A percentile compares a stretch with the other conserved stretches of the same genome.
Evolutionary conservation across 306 rosid species (phyloP).

Genomic region (Prosopis cineraria): DNA sequence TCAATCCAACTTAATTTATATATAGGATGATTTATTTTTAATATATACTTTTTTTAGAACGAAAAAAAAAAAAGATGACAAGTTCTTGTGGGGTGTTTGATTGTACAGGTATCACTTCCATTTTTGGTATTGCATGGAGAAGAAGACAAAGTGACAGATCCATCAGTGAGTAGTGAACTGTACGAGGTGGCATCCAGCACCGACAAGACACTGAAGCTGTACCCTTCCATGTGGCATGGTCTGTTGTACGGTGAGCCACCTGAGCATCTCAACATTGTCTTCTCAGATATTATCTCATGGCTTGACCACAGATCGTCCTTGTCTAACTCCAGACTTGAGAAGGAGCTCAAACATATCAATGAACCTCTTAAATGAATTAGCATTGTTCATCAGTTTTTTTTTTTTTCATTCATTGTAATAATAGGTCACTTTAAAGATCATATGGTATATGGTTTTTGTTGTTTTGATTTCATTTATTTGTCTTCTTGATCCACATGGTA

Average conservation of each 20-base stretch:
- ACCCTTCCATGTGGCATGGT: slow-evolving; percentile 72
- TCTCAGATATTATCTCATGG: slow-evolving; percentile 55
- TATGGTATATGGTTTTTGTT: too few species aligned
- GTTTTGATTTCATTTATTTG: too few species aligned
- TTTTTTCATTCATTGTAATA: too few species aligned
- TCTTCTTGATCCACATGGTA: too few species aligned
- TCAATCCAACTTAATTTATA: background rate
- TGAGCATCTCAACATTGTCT: slow-evolving; percentile 46
- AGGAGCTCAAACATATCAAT: slow-evolving; percentile 41
- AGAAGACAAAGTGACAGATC: slow-evolving; percentile 50
- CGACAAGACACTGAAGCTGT: slow-evolving; percentile 58
- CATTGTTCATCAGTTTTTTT: too few species aligned
- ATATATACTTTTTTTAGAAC: too few species aligned
- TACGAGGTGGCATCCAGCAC: slow-evolving; percentile 43
- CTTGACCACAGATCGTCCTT: slow-evolving; percentile 35
- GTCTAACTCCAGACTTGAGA: slow-evolving; percentile 44
- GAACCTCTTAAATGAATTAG: slow-evolving; percentile 14
- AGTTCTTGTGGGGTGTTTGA: background rate
- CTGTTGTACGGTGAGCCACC: slow-evolving; percentile 61
- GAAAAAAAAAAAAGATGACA: background rate
- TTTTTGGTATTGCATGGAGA: slow-evolving; percentile 59
- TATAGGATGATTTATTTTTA: too few species aligned
- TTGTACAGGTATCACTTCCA: slow-evolving; percentile 53
- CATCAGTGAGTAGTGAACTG: slow-evolving; percentile 50
- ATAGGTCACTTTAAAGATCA: too few species aligned